Conservation (phyloP, 176 grass and related monocot genomes). For the Oropetium thomaeum region DNA sequence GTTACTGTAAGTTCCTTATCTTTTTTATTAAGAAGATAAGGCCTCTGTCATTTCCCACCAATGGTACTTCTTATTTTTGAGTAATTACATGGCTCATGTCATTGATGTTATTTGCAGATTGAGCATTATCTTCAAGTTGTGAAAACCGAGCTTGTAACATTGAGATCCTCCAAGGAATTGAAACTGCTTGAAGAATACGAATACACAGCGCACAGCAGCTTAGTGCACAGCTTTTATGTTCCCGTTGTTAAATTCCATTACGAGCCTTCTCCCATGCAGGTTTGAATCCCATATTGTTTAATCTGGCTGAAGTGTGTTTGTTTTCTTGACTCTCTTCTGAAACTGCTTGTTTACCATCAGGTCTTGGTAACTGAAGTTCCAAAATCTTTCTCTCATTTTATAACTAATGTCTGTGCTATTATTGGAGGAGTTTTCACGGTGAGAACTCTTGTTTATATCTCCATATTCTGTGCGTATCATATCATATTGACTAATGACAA, state of each 20-base stretch:
- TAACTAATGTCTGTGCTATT: slow-evolving; percentile 97
- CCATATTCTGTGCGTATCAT: slow-evolving; percentile 4
- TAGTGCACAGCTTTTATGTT: slow-evolving; percentile 84
- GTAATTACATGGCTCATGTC: slow-evolving; percentile 11
- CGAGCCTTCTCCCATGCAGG: slow-evolving; percentile 99
- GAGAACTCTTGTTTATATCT: slow-evolving; percentile 17
- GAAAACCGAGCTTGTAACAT: slow-evolving; percentile 72
- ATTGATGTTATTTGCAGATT: slow-evolving; percentile 62
- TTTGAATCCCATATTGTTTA: slow-evolving; percentile 21
- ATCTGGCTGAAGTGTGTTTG: background rate
- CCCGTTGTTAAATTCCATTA: slow-evolving; percentile 97
- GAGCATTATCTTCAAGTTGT: slow-evolving; percentile 99
- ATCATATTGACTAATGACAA: slow-evolving; percentile 25
- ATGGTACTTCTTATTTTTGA: slow-evolving; percentile 21
- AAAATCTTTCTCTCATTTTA: slow-evolving; percentile 90
- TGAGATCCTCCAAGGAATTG: slow-evolving; percentile 53
- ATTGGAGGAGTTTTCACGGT: slow-evolving; percentile 98
- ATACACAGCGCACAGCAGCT: slow-evolving; percentile 95
- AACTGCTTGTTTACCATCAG: slow-evolving; percentile 38
- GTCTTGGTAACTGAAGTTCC: slow-evolving; percentile 90
- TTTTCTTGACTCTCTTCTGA: background rate
- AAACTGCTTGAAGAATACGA: slow-evolving; percentile 96
- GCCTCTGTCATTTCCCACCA: background rate
- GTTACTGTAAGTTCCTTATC: slow-evolving; percentile 68
- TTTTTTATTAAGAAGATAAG: background rate